Base-by-base conservation (phyloP, 306 rosid species). In the Trifolium pratense region DNA sequence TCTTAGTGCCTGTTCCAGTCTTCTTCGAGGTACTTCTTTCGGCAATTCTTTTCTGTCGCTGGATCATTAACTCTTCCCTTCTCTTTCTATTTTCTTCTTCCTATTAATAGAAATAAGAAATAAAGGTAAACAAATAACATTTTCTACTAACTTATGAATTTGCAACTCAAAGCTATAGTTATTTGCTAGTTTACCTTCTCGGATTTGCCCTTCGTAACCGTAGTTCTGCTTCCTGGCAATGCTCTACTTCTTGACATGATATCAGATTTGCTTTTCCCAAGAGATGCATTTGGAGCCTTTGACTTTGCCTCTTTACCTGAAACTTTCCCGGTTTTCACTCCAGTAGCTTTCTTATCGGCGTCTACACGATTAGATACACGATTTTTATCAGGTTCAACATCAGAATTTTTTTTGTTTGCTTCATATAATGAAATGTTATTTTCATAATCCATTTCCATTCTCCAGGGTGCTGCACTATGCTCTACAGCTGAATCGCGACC, bases 41-140 rank as follows among this genome's bases (percentile, higher is more conserved):
- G n/a, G 97, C 91, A 78, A 95, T 95, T 84, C 99, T 87, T 84
- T 85, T 90, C 86, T 95, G 99, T 56, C 99, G 89, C 73, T 88
- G 82, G 71, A 77, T 73, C 66, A 37, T 66, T 39, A 87, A 56
- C 79, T 87, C 97, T 82, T 95, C 97, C 84, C 48, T 69, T 83
- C 80, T 90, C 85, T 77, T 90, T 82, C 89, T 95, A 71, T 34
- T 88, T 79, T 90, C 97, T 83, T 95, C 97, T 74, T 95, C 99
- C 99, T 95, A 36, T 67, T 5, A 25, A 72, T 29, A 52, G 34
- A 57, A 61, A 49, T 46, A 46, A 48, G 48, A 18, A 48, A 73
- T 37, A 68, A 29, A 73, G 12, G 31, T 77, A 73, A 79, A 62
- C 42, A 67, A 70, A 71, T 15, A 40, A 61, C n/a, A 15, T 3